Base-by-base conservation (phyloP, 2,329 filamentous ascomycete species). In the Penicillium capsulatum region DNA sequence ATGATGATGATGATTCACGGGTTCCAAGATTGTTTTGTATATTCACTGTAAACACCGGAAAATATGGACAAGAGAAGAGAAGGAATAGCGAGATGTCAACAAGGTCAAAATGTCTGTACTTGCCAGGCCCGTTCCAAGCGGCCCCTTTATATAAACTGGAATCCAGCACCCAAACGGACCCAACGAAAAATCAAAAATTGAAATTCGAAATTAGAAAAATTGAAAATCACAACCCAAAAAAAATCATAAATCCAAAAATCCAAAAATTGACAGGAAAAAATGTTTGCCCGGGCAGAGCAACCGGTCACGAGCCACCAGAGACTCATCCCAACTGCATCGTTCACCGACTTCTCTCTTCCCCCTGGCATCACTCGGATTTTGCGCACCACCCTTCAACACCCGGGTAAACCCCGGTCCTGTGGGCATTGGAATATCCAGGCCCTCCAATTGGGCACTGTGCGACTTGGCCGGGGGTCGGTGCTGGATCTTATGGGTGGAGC, bases 281-380 rank as follows among this genome's bases (percentile, higher is more conserved):
- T 51, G 48, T 48, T 53, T 51, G 50, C 45, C 40, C 37, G 20
- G 36, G 22, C 19, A 42, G 41, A 50, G 20, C 34, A 44, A 42
- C 45, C 40, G 45, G 40, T 47, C 50, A 50, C 42, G 45, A 45
- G 41, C 36, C 37, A 13, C 32, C 19, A 10, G 22, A 27, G 20
- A 13, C 22, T 14, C 4, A 19, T 13, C 15, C 19, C 3, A 26
- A 28, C 24, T 26, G 2, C 27, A 22, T 17, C 28, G 29, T 38
- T 49, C 46, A 49, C 46, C 46, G 46, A 49, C 46, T 47, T 40
- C 47, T 38, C 13, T 19, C 27, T 17, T 10, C 27, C 36, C 36
- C 41, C 36, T 51, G 26, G 44, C 40, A n/a, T 27, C 31, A 6
- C 26, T n/a, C 26, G 13, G 9, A 28, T 28, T 28, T 11, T 14